Evolutionary conservation across 2,329 filamentous ascomycete genomes (phyloP).

Genomic region (Colletotrichum kahawae): DNA sequence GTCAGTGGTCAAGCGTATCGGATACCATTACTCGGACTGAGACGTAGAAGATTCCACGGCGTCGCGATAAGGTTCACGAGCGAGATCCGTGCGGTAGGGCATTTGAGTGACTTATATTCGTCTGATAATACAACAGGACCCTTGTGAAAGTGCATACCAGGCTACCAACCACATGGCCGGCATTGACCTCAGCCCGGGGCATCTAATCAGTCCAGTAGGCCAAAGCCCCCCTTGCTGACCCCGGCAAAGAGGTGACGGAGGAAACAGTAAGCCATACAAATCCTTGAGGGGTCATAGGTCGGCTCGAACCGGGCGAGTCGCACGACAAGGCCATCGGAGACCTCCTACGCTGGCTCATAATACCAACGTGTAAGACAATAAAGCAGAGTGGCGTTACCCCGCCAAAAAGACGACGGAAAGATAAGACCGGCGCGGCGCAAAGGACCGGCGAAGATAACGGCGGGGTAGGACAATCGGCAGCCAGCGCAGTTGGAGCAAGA

Average conservation of each 20-base stretch:
- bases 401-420: not conserved
- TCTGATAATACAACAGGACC: not conserved
- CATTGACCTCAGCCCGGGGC: not conserved
- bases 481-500: not conserved
- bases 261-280: not conserved
- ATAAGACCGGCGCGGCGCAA: not conserved
- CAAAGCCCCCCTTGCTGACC: not conserved
- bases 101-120: conserved; percentile 7
- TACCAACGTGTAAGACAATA: conserved; percentile 10
- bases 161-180: conserved; percentile 10
- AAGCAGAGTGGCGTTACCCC: conserved; percentile 5
- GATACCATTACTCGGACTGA: not conserved
- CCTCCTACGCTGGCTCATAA: conserved; percentile 12
- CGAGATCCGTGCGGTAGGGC: not conserved
- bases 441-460: conserved; percentile 16
- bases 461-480: conserved; percentile 20
- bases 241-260: not conserved
- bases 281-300: not conserved
- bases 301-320: not conserved
- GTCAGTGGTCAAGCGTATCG: not conserved
- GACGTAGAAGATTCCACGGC: not conserved
- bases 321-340: conserved; percentile 2
- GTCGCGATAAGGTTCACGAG: conserved; percentile 9
- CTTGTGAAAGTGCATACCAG: not conserved
- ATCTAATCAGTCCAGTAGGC: not conserved